A percentile compares a stretch with the other conserved stretches of the same genome.
These are phyloP conservation scores for Prunus mume DNA, from an alignment of 306 rosid species.

Conservation along the genomic window DNA sequence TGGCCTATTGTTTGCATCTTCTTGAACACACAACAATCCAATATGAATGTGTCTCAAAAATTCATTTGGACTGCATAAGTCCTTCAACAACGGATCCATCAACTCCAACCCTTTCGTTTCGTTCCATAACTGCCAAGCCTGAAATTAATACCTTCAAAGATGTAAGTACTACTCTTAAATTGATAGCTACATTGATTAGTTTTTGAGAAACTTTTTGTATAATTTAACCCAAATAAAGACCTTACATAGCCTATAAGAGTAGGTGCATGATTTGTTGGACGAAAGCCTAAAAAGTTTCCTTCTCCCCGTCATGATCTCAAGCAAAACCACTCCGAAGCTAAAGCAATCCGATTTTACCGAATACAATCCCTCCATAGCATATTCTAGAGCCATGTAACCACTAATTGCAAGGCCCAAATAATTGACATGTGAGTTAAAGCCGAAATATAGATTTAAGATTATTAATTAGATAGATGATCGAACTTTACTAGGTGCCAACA, in stretches of 20 bases:
- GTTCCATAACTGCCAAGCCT: background rate
- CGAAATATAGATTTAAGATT: too few species aligned
- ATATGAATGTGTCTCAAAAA: background rate
- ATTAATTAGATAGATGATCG: too few species aligned
- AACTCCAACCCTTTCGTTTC: background rate
- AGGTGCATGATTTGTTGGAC: background rate
- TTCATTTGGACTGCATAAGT: background rate
- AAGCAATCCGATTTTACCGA: too few species aligned
- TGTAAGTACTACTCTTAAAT: too few species aligned
- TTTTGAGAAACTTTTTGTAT: background rate
- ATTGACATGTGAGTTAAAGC: too few species aligned
- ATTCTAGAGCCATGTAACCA: too few species aligned
- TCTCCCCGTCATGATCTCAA: slow-evolving; percentile 33
- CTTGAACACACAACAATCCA: slow-evolving; percentile 41
- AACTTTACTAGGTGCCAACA: too few species aligned
- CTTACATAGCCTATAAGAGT: background rate
- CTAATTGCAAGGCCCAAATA: too few species aligned
- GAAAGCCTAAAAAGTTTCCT: background rate
- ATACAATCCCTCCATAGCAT: too few species aligned
- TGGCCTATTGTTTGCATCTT: slow-evolving; percentile 48
- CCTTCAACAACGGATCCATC: background rate
- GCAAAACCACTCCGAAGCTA: slow-evolving; percentile 19
- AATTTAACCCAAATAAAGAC: too few species aligned
- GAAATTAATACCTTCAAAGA: background rate
- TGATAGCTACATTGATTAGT: too few species aligned